These are phyloP conservation scores for Trametes elegans DNA, from an alignment of 768 basidiomycete species.

Conservation along the genomic window DNA sequence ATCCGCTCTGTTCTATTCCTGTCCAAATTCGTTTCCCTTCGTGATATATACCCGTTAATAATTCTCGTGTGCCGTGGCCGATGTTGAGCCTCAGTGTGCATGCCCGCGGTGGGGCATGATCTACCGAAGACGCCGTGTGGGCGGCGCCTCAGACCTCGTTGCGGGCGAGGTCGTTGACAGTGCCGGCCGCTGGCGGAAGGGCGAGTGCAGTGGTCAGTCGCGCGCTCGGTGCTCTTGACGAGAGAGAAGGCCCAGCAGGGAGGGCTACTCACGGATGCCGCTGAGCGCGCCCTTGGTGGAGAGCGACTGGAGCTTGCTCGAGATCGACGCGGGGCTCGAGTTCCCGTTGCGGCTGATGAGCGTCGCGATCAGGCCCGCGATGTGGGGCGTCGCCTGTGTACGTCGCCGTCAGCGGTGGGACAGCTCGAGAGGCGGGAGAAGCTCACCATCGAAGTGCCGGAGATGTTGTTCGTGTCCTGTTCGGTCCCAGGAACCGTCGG, in stretches of 20 bases:
- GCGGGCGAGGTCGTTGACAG: conserved; percentile 7
- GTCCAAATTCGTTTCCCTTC: not conserved
- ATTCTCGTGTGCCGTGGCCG: not conserved
- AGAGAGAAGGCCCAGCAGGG: not conserved
- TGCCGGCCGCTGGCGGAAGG: not conserved
- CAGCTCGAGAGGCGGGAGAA: not conserved
- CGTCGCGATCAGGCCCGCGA: conserved; percentile 41
- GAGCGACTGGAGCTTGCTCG: conserved; percentile 27
- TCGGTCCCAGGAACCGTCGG: not conserved
- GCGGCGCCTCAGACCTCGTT: conserved; percentile 1
- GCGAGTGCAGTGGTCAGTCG: no score
- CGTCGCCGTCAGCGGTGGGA: conserved; percentile 18
- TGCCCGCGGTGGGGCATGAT: not conserved
- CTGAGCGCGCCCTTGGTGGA: conserved; percentile 30
- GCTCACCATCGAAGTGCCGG: conserved; percentile 24
- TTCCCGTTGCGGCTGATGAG: conserved; percentile 34
- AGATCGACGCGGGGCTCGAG: conserved; percentile 32
- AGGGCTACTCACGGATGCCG: conserved; percentile 24
- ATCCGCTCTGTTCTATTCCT: not conserved
- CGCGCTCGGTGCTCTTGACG: no score
- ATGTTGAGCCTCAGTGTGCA: not conserved
- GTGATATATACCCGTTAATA: not conserved
- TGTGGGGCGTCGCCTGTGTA: conserved; percentile 39
- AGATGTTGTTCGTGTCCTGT: conserved; percentile 15
- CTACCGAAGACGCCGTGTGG: not conserved